Percentiles rank a stretch among this genome's conserved stretches.
Conservation (phyloP, 352 stramenopile genomes). For the Globisporangium recalcitrans region DNA sequence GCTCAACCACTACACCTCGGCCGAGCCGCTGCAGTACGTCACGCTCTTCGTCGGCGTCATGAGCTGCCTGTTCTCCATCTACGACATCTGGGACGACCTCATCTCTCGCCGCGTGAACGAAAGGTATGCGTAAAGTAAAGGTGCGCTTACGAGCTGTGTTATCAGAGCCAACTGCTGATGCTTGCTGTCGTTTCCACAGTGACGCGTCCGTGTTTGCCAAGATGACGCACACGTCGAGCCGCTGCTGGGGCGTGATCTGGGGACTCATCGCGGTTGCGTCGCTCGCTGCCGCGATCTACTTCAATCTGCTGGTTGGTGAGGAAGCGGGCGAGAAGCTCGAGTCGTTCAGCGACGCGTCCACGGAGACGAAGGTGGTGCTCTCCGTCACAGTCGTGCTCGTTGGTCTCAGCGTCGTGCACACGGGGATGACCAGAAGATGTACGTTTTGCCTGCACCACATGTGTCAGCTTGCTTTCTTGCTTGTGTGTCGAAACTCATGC, state of each 20-base stretch:
- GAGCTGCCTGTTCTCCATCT: conserved; percentile 89
- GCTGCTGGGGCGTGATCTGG: conserved; percentile 89
- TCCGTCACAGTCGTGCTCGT: conserved; percentile 39
- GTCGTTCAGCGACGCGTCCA: conserved; percentile 48
- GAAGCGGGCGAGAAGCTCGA: conserved; percentile 40
- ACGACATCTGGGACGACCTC: conserved; percentile 90
- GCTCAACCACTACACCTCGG: conserved; percentile 56
- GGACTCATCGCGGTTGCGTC: conserved; percentile 69
- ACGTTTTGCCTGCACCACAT: conserved; percentile 10
- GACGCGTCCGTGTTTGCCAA: conserved; percentile 87
- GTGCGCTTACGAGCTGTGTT: not conserved
- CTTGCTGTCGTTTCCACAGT: conserved; percentile 16
- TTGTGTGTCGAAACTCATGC: not conserved
- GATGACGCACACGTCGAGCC: conserved; percentile 87
- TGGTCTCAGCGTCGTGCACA: conserved; percentile 59
- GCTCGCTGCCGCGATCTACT: conserved; percentile 76
- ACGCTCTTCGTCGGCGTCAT: conserved; percentile 88
- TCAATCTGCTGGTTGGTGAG: conserved; percentile 72
- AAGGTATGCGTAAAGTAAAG: conserved; percentile 23
- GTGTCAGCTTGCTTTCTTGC: not conserved
- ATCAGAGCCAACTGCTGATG: not conserved
- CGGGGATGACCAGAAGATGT: conserved; percentile 63
- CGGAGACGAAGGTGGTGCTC: conserved; percentile 56
- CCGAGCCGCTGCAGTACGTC: conserved; percentile 75
- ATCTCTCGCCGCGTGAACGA: conserved; percentile 86